Conservation (phyloP, 2,329 filamentous ascomycete species). For the Penicillium glabrum region DNA sequence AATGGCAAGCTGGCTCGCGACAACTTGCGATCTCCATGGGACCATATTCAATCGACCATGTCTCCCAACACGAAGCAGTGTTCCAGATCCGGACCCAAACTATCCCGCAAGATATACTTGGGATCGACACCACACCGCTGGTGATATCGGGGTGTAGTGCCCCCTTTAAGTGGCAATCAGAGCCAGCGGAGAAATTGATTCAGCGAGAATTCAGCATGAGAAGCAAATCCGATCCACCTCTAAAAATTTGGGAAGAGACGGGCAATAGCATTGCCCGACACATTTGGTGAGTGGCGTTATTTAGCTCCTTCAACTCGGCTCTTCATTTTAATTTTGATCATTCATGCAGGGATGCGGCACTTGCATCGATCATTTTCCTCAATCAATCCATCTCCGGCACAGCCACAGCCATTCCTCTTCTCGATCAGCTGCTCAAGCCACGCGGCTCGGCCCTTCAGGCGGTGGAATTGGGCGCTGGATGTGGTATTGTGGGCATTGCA, state of each 20-base stretch:
- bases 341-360: slow-evolving; percentile 55
- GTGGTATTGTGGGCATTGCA: slow-evolving; percentile 67
- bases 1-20: slow-evolving; percentile 37
- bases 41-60: slow-evolving; percentile 24
- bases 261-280: slow-evolving; percentile 72
- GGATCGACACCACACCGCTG: slow-evolving; percentile 35
- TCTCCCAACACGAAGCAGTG: slow-evolving; percentile 27
- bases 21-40: slow-evolving; percentile 34
- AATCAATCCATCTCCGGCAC: slow-evolving; percentile 40
- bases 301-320: neutral
- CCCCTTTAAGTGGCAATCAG: slow-evolving; percentile 39
- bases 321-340: slow-evolving; percentile 3
- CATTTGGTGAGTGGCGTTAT: slow-evolving; percentile 56
- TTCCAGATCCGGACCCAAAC: slow-evolving; percentile 24
- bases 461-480: slow-evolving; percentile 67
- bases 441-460: slow-evolving; percentile 45
- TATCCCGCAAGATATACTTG: slow-evolving; percentile 21
- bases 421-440: slow-evolving; percentile 35
- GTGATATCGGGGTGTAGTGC: slow-evolving; percentile 60
- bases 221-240: slow-evolving; percentile 31
- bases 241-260: slow-evolving; percentile 66
- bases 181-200: slow-evolving; percentile 52
- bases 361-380: slow-evolving; percentile 57
- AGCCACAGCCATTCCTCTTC: slow-evolving; percentile 21
- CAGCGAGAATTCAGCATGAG: slow-evolving; percentile 54